Evolutionary conservation across 1,284 basidiomycete genomes (phyloP).

Genomic region (Papiliotrema laurentii): DNA sequence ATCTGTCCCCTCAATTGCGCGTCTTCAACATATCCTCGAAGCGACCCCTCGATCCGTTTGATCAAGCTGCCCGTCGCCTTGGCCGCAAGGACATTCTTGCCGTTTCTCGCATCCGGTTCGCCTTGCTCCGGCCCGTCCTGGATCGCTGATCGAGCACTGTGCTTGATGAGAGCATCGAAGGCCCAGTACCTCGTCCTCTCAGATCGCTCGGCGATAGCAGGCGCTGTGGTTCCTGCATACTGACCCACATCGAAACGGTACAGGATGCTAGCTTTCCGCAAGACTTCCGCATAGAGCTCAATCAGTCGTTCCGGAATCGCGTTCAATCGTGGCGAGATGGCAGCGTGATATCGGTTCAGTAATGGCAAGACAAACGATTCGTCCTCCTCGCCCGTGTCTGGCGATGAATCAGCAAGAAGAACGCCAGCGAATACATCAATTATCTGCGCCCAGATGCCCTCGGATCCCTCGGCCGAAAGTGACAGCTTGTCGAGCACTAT

Average conservation of each 20-base stretch:
- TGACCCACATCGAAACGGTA: slow-evolving; percentile 49
- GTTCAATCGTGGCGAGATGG: slow-evolving; percentile 66
- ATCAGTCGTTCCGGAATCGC: slow-evolving; percentile 72
- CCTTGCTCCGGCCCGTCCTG: neutral
- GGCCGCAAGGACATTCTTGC: neutral
- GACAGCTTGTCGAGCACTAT: too few species aligned
- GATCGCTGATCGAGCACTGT: too few species aligned
- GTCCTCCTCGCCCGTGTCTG: slow-evolving; percentile 61
- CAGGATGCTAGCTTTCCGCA: slow-evolving; percentile 70
- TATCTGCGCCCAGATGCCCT: slow-evolving; percentile 80
- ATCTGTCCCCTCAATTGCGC: slow-evolving; percentile 71
- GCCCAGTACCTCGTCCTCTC: slow-evolving; percentile 93
- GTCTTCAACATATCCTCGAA: slow-evolving; percentile 75
- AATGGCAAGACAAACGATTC: slow-evolving; percentile 83
- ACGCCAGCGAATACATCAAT: slow-evolving; percentile 76
- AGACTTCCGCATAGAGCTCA: slow-evolving; percentile 62
- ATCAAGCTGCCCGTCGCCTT: slow-evolving; percentile 53
- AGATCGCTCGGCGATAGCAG: slow-evolving; percentile 55
- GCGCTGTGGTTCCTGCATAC: slow-evolving; percentile 30
- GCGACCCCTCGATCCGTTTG: slow-evolving; percentile 62
- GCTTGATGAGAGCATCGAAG: slow-evolving; percentile 85
- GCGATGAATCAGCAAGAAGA: slow-evolving; percentile 67
- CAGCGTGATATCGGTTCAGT: slow-evolving; percentile 70
- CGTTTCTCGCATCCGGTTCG: neutral
- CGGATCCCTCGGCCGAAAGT: slow-evolving; percentile 59